Conservation (phyloP, 495 filamentous ascomycete genomes). For the Cercophora samala region DNA sequence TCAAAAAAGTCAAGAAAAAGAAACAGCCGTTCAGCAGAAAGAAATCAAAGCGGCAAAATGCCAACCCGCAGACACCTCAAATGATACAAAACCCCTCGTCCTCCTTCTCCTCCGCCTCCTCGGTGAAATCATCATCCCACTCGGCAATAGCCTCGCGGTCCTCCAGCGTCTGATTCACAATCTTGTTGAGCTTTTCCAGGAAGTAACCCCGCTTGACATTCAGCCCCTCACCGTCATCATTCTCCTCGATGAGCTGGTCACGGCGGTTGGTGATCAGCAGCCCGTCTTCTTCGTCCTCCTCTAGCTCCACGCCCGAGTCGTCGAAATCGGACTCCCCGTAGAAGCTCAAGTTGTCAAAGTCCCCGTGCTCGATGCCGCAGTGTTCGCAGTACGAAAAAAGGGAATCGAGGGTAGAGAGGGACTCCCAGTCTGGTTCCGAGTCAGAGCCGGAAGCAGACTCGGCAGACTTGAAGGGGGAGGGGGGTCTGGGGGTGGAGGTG, state of each 20-base stretch:
- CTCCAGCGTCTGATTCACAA: neutral
- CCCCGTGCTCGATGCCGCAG: neutral
- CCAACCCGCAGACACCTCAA: too few relatives aligned
- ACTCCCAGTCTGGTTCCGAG: neutral
- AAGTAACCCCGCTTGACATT: too few relatives aligned
- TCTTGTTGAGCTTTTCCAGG: neutral
- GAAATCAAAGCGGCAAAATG: too few relatives aligned
- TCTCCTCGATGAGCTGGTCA: neutral
- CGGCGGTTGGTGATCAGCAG: neutral
- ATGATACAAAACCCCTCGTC: neutral
- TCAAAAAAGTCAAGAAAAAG: too few relatives aligned
- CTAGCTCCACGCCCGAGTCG: neutral
- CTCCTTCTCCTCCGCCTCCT: neutral
- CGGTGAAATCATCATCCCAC: neutral
- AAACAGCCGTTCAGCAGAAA: too few relatives aligned
- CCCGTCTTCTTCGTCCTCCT: neutral
- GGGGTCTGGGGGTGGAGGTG: too few relatives aligned
- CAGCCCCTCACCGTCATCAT: neutral
- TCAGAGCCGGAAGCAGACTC: neutral
- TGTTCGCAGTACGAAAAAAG: neutral
- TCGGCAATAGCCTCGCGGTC: neutral
- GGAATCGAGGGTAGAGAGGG: neutral
- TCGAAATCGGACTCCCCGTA: neutral
- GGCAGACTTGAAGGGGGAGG: too few relatives aligned
- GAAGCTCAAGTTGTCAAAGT: neutral